Conservation (phyloP, 495 filamentous ascomycete species). For the Bacidia rubella region DNA sequence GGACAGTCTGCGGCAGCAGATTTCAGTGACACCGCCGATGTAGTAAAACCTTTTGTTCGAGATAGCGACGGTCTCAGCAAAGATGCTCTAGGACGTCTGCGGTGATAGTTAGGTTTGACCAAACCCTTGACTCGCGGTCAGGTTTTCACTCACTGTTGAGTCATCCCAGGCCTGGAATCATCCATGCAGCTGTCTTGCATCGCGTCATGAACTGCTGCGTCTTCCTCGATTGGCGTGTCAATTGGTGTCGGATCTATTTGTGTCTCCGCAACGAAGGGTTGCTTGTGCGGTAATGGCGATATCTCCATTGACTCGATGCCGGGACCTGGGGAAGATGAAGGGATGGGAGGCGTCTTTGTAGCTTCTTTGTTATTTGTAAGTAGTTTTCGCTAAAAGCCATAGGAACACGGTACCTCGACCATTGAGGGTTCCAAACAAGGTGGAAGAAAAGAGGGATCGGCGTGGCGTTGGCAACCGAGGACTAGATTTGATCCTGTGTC, state of each 20-base stretch:
- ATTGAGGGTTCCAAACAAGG: slow-evolving; percentile 52
- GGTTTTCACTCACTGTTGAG: slow-evolving; percentile 13
- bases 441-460: slow-evolving; percentile 80
- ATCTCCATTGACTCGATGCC: slow-evolving; percentile 81
- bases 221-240: slow-evolving; percentile 40
- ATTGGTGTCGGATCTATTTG: slow-evolving; percentile 55
- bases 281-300: slow-evolving; percentile 86
- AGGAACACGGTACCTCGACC: slow-evolving; percentile 44
- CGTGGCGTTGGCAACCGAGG: slow-evolving; percentile 85
- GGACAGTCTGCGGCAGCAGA: slow-evolving; percentile 43
- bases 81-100: slow-evolving; percentile 44
- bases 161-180: slow-evolving; percentile 7
- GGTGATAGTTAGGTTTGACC: slow-evolving; percentile 13
- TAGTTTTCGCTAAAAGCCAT: slow-evolving; percentile 10
- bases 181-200: slow-evolving; percentile 30
- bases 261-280: slow-evolving; percentile 41
- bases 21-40: slow-evolving; percentile 33
- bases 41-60: slow-evolving; percentile 44
- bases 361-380: slow-evolving; percentile 36
- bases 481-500: too few relatives aligned
- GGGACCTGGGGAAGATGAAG: slow-evolving; percentile 66
- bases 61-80: slow-evolving; percentile 48
- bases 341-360: slow-evolving; percentile 72
- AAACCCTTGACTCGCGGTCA: background rate
- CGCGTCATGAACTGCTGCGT: slow-evolving; percentile 13